Percentiles rank a stretch among this genome's conserved stretches.
Conservation (phyloP, 352 stramenopile genomes). For the Pythium chondricola region DNA sequence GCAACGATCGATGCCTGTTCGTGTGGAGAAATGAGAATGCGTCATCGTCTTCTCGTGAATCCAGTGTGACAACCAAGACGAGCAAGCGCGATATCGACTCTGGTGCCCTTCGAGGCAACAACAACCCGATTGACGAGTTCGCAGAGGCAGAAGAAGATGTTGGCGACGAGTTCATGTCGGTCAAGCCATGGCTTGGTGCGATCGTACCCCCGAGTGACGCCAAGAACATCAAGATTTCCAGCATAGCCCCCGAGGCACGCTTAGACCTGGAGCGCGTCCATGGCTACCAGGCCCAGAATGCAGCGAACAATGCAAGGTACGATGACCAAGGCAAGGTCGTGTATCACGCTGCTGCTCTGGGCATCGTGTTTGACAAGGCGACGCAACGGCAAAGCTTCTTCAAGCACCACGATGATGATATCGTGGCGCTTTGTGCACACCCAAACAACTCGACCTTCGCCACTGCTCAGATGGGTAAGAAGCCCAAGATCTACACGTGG, state of each 20-base stretch:
- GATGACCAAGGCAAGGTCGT: slow-evolving; percentile 48
- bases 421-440: slow-evolving; percentile 76
- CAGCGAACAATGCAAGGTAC: slow-evolving; percentile 74
- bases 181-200: slow-evolving; percentile 83
- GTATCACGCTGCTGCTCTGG: slow-evolving; percentile 75
- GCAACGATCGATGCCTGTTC: slow-evolving; percentile 75
- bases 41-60: background rate
- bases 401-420: slow-evolving; percentile 76
- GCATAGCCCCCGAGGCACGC: slow-evolving; percentile 26
- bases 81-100: background rate
- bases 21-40: slow-evolving; percentile 53
- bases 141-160: slow-evolving; percentile 27
- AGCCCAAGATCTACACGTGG: slow-evolving; percentile 81
- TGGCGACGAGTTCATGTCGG: slow-evolving; percentile 88
- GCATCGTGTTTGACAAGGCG: slow-evolving; percentile 55
- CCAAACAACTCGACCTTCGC: slow-evolving; percentile 74
- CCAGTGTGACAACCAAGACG: background rate
- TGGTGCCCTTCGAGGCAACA: background rate
- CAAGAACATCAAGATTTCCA: slow-evolving; percentile 26
- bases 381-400: slow-evolving; percentile 45
- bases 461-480: slow-evolving; percentile 84
- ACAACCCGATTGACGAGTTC: slow-evolving; percentile 23
- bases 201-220: slow-evolving; percentile 65
- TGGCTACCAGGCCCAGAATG: slow-evolving; percentile 71
- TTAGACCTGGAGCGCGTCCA: slow-evolving; percentile 67